Evolutionary conservation across 192 early-diverging fungal genomes (phyloP), one percentile per base, ranked within the genome.

Genomic region (Coemansia sp.): DNA sequence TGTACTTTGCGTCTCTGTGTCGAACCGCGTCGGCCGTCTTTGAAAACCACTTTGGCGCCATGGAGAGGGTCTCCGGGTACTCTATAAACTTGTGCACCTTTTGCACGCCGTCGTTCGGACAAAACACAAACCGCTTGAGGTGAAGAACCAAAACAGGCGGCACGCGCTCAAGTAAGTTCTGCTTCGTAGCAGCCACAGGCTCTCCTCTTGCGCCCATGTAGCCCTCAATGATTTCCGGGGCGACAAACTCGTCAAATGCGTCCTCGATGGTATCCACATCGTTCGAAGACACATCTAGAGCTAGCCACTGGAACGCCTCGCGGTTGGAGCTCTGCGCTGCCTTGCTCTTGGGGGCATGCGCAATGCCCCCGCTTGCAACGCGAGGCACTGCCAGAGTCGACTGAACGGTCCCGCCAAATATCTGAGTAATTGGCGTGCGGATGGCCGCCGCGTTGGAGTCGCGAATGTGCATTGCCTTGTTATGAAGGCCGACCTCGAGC

Each of bases 121-220:
- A 81, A 68, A 93, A 98, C 17, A 89, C 83, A 70, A 98, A 97
- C 10, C 94, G 86, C 67, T 98, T 99, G 35, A 99, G 65, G 51
- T 97, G 92, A 14, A 99, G 80, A 19, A 98, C 87, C 18, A 99
- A 79, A 5, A 99, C 84, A 2, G 93, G 89, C 6, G 97, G 97
- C 22, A 92, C 73, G 1, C 53, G 65, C 39, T 97, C 94, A 13
- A 99, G 65, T 37, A 83, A 81, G 21, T 80, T 81, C 66, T 93
- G 88, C 58, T 99, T 98, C 1, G 88, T 91, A 5, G 88, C 91
- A 17, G 75, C 58, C 39, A 84, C 81, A 0, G 59, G 25, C 37
- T 63, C 56, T 18, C 71, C 71, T 4, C 34, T 43, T 18, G 48
- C 8, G 36, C 60, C 61, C 25, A 59, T 75, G 47, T 85, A 92